Conservation (phyloP, 2,329 filamentous ascomycete species). For the Aspergillus pseudoglaucus region DNA sequence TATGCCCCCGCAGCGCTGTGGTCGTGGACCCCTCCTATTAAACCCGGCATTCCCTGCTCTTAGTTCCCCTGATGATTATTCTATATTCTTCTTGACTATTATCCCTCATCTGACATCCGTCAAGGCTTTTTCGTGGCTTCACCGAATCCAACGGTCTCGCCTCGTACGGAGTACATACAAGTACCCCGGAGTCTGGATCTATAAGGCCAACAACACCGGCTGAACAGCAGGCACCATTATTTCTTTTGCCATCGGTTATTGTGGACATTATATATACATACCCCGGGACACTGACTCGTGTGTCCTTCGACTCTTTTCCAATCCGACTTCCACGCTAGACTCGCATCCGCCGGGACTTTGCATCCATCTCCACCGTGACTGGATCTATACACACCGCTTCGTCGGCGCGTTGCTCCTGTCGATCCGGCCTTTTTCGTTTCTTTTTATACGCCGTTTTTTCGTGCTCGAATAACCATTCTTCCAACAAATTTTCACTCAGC, state of each 20-base stretch:
- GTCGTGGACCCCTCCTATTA: conserved; percentile 14
- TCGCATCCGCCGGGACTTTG: no score
- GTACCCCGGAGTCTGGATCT: no score
- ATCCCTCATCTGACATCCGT: not conserved
- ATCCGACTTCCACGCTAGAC: no score
- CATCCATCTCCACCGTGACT: conserved; percentile 11
- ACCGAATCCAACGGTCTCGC: not conserved
- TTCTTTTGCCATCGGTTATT: not conserved
- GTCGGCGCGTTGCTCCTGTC: conserved; percentile 8
- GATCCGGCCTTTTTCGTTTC: conserved; percentile 4
- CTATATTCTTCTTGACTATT: not conserved
- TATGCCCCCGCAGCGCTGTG: conserved; percentile 2
- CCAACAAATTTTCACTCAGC: not conserved
- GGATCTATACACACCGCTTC: conserved; percentile 17
- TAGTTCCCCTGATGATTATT: not conserved
- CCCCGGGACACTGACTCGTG: not conserved
- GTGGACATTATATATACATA: not conserved
- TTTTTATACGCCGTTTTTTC: not conserved
- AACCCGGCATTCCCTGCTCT: not conserved
- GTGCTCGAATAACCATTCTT: conserved; percentile 8
- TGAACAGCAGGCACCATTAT: conserved; percentile 1
- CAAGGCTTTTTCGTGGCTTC: conserved; percentile 3
- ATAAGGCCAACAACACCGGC: no score
- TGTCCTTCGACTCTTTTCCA: no score
- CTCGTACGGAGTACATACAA: not conserved